phyloP scores from a whole-genome alignment of 805 yeast genomes.

The Kodamaea fukazawae region DNA sequence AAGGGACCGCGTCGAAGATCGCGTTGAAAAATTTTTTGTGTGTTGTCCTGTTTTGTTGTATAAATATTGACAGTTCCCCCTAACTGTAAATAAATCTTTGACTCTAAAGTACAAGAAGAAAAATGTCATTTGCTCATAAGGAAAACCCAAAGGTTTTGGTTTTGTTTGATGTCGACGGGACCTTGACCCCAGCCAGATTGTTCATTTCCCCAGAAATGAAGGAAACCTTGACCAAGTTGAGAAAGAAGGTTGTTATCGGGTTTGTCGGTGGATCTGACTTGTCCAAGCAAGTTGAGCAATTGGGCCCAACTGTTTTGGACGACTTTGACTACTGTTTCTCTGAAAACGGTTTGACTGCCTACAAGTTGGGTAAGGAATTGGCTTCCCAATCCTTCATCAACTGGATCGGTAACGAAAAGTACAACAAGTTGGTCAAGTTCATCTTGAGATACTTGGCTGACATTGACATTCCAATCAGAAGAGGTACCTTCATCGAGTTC shows the following conservation, averaged over 20 bases:
- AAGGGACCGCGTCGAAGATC: slow-evolving; percentile 2
- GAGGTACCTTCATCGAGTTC: slow-evolving; percentile 98
- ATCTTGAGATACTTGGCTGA: slow-evolving; percentile 80
- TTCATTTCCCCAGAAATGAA: slow-evolving; percentile 74
- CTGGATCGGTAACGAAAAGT: slow-evolving; percentile 95
- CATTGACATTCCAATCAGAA: slow-evolving; percentile 90
- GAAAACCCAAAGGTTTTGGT: slow-evolving; percentile 85
- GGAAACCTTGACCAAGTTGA: slow-evolving; percentile 64
- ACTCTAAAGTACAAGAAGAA: slow-evolving; percentile 7
- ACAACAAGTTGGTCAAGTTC: slow-evolving; percentile 84
- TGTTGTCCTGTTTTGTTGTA: slow-evolving; percentile 8
- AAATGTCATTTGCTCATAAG: slow-evolving; percentile 64
- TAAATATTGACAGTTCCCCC: slow-evolving; percentile 6
- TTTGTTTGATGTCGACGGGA: slow-evolving; percentile 97
- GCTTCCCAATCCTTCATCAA: slow-evolving; percentile 91
- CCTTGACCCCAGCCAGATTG: slow-evolving; percentile 96
- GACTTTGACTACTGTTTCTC: slow-evolving; percentile 95
- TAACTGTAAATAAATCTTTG: slow-evolving; percentile 1
- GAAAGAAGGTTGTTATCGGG: slow-evolving; percentile 92
- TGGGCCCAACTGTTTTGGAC: slow-evolving; percentile 71
- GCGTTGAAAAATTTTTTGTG: slow-evolving; percentile 9
- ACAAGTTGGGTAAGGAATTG: slow-evolving; percentile 81
- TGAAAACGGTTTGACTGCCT: slow-evolving; percentile 98
- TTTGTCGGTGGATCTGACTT: slow-evolving; percentile 98
- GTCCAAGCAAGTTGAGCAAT: slow-evolving; percentile 92